Evolutionary conservation across 202 grass and related monocot genomes (phyloP), one percentile per base, ranked within the genome.

Genomic region (Setaria viridis): DNA sequence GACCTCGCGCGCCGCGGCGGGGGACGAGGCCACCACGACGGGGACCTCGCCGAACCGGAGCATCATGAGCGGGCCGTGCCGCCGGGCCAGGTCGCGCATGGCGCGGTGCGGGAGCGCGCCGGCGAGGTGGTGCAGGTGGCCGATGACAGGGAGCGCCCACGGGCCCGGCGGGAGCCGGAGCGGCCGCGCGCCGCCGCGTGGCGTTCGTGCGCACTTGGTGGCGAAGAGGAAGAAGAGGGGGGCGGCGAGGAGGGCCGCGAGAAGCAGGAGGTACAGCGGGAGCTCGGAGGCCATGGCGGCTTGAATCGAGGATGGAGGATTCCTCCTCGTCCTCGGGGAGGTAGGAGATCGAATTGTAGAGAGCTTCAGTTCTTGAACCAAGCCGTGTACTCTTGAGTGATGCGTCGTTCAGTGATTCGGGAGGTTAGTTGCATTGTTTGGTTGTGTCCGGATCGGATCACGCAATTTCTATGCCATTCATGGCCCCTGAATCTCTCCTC

Each of bases 51-150:
- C 85, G 45, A 95, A 48, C 21, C 79, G 77, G 70, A 95, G 90
- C 50, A 82, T 60, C 86, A 95, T 89, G 2, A 95, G 77, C 10
- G 90, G 80, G 42, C 90, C 88, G 71, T 92, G 87, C 35, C 87
- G 86, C 1, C 29, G 73, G 0, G 83, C 84, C 16, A 95, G 59
- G 48, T 80, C 43, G 2, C 80, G 58, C 72, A 94, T 25, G 2
- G 42, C 82, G 48, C 89, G 86, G 83, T 91, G 89, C 12, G 89
- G 92, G 48, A 91, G 86, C 0, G 65, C 56, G 0, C 74, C 35
- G 16, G 74, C 35, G 2, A 91, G 70, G 47, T 77, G 89, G 81
- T 85, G 89, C 6, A 91, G 76, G 81, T 91, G 85, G 62, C 85
- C 85, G n/a, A 87, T 34, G 76, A 87, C 29, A 11, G 85, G 89